Evolutionary conservation across 140 eudicot genomes (phyloP), one percentile per base, ranked within the genome.

Genomic region (Oenanthe javanica): DNA sequence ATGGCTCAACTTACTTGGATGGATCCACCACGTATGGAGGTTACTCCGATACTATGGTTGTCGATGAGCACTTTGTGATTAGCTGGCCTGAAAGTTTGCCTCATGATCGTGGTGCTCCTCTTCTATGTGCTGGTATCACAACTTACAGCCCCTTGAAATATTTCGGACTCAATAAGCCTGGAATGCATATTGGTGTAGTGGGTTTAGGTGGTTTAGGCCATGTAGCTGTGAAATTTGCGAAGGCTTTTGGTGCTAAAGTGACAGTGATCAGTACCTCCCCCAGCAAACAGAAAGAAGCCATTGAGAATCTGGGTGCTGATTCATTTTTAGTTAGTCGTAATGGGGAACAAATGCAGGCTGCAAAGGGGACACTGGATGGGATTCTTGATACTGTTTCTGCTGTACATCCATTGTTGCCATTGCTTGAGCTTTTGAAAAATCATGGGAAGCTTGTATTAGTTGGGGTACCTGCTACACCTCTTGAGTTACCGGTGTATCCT

Each of bases 131-230:
- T 0, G 82, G 85, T 43, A 70, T 82, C 50, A 77, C 85, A 70
- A 67, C 54, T n/a, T 82, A 82, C 46, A 69, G 85, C 57, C 77
- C 85, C 64, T 50, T 82, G 67, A 77, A 77, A 51, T 77, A 82
- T 77, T 77, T 51, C 69, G 81, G 69, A 38, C 73, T 82, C 4
- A 77, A 77, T 81, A 77, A 77, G 45, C 81, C 81, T 3, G 82
- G 50, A 12, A 67, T 71, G 43, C 85, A 82, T 36, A 50, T 77
- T 51, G 85, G 85, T 52, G 79, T 82, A 42, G 85, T 82, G 27
- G 85, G 85, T 7, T n/a, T 82, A 25, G 85, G 85, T 6, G 82
- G 85, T 46, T 54, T 77, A 77, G 82, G 85, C 38, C 82, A 77
- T 78, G 48, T 82, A 13, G 82, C 75, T n/a, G 85, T 78, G 64